phyloP scores from a whole-genome alignment of 2,329 filamentous ascomycete genomes.

The Stylonectria norvegica region DNA sequence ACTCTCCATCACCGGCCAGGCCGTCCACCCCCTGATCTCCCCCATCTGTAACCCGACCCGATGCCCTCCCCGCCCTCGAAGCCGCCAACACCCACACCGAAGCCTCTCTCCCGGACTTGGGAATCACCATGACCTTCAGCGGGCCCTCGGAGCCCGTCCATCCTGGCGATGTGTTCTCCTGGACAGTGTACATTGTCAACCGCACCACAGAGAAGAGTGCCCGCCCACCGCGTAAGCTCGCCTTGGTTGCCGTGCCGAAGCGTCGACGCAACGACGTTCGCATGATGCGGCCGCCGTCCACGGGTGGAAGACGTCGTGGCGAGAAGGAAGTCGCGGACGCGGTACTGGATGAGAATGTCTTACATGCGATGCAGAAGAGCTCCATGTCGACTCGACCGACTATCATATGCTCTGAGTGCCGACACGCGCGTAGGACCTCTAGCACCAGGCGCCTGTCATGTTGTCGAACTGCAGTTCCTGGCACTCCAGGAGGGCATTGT shows the following conservation, averaged over 20 bases:
- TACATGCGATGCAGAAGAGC: constrained; percentile 68
- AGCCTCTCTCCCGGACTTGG: constrained; percentile 55
- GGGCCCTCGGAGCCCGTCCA: constrained; percentile 55
- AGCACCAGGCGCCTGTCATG: constrained; percentile 68
- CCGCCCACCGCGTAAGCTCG: constrained; percentile 59
- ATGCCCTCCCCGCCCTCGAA: constrained; percentile 58
- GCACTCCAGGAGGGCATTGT: constrained; percentile 65
- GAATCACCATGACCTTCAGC: constrained; percentile 72
- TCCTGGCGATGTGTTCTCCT: constrained; percentile 65
- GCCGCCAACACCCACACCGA: constrained; percentile 47
- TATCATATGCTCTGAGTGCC: constrained; percentile 69
- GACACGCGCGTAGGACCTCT: constrained; percentile 72
- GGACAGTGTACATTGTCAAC: constrained; percentile 75
- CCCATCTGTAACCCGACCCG: constrained; percentile 56
- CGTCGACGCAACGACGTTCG: constrained; percentile 57
- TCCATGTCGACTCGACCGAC: constrained; percentile 62
- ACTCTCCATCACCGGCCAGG: constrained; percentile 56
- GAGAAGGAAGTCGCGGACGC: constrained; percentile 56
- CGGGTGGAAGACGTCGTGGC: constrained; percentile 35
- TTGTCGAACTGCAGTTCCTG: constrained; percentile 68
- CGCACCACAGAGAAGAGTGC: constrained; percentile 50
- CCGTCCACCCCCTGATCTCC: constrained; percentile 53
- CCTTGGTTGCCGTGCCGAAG: constrained; percentile 64
- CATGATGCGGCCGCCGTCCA: constrained; percentile 52
- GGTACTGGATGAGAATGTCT: constrained; percentile 66